A percentile compares a stretch with the other conserved stretches of the same genome.
Evolutionary conservation across 2,329 filamentous ascomycete species (phyloP).

Genomic region (Nakataea oryzae): DNA sequence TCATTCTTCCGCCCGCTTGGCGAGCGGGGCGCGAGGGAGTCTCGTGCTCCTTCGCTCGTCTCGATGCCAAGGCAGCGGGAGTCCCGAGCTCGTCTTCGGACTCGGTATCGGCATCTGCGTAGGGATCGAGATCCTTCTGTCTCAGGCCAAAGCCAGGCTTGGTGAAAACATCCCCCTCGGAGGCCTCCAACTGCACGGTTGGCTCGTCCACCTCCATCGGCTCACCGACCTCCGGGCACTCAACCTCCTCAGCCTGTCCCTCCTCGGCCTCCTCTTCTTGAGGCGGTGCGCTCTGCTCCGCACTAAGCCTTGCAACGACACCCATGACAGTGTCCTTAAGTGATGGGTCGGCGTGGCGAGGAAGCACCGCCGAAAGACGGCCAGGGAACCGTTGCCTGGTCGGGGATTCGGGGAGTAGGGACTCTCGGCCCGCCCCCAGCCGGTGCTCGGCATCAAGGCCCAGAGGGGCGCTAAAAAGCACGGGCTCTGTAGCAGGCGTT

Average conservation of each 20-base stretch:
- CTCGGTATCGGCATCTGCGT: constrained; percentile 41
- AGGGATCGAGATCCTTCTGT: constrained; percentile 33
- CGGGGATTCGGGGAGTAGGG: constrained; percentile 13
- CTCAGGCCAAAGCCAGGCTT: constrained; percentile 31
- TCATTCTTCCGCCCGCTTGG: no score
- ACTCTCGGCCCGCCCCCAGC: constrained; percentile 2
- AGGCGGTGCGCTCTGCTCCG: no score
- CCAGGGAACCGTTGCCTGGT: constrained; percentile 20
- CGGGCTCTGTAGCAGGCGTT: not conserved
- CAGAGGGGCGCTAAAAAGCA: not conserved
- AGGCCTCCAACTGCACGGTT: constrained; percentile 5
- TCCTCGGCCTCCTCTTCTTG: not conserved
- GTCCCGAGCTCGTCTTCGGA: constrained; percentile 41
- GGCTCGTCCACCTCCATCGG: constrained; percentile 14
- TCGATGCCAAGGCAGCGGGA: constrained; percentile 15
- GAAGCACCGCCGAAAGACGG: constrained; percentile 25
- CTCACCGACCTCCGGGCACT: constrained; percentile 4
- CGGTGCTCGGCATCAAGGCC: no score
- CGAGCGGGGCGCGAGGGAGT: constrained; percentile 28
- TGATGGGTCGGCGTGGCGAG: constrained; percentile 17
- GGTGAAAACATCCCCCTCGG: constrained; percentile 5
- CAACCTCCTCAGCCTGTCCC: constrained; percentile 3
- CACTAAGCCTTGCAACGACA: not conserved
- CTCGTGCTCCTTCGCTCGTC: constrained; percentile 20
- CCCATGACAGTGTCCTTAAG: constrained; percentile 7